Percentiles rank a stretch among this genome's conserved stretches.
These are phyloP conservation scores for Alternaria gansuensis DNA, from an alignment of 2,329 filamentous ascomycete genomes.

Conservation along the genomic window DNA sequence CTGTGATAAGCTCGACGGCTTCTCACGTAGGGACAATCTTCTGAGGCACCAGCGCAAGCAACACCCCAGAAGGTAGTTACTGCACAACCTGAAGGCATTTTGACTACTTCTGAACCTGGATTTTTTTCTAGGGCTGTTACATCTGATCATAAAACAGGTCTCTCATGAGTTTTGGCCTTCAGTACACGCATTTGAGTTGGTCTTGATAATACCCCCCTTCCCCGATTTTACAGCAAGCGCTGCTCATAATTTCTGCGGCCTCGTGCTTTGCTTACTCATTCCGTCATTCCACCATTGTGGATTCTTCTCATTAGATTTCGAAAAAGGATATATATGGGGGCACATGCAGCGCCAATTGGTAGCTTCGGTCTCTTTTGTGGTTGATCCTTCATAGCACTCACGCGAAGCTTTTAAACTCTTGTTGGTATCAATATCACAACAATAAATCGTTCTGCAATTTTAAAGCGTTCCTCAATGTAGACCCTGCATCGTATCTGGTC, in stretches of 20 bases:
- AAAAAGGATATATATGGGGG: background rate
- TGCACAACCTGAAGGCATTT: background rate
- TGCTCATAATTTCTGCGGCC: slow-evolving; percentile 9
- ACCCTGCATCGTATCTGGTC: background rate
- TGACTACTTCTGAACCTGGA: background rate
- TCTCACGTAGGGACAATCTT: slow-evolving; percentile 50
- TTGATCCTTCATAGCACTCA: background rate
- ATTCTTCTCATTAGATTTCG: background rate
- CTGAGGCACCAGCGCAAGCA: slow-evolving; percentile 46
- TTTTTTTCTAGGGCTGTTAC: background rate
- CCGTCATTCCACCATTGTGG: background rate
- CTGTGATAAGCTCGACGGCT: slow-evolving; percentile 42
- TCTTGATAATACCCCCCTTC: slow-evolving; percentile 12
- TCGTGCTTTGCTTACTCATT: slow-evolving; percentile 1
- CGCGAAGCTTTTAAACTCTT: background rate
- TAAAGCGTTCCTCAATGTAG: background rate
- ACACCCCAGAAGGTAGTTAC: slow-evolving; percentile 30
- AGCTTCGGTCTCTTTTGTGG: background rate
- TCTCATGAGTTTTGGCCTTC: slow-evolving; percentile 1
- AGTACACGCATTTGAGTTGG: background rate
- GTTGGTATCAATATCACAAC: background rate
- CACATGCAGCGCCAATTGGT: background rate
- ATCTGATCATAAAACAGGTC: background rate
- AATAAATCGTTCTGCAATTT: background rate
- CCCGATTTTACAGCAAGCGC: slow-evolving; percentile 8